phyloP scores from a whole-genome alignment of 148 eudicot genomes.

The Chenopodium suecicum region DNA sequence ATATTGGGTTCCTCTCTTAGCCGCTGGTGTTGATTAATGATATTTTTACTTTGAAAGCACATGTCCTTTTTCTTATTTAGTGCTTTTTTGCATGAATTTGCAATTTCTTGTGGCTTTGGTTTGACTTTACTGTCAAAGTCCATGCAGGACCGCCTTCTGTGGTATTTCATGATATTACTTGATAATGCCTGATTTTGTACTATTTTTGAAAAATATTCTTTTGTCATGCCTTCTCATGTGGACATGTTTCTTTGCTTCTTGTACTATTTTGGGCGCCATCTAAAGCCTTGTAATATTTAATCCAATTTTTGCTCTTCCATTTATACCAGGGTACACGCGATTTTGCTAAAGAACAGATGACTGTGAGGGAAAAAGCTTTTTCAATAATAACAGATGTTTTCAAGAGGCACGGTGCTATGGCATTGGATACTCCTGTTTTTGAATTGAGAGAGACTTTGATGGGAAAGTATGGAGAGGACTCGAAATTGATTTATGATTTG shows the following conservation, averaged over 20 bases:
- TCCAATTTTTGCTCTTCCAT: slow-evolving; percentile 10
- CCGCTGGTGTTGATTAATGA: neutral
- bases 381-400: slow-evolving; percentile 69
- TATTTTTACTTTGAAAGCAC: neutral
- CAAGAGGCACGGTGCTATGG: slow-evolving; percentile 90
- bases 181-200: neutral
- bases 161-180: neutral
- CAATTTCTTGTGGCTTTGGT: neutral
- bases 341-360: slow-evolving; percentile 93
- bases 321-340: slow-evolving; percentile 83
- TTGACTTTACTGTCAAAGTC: neutral
- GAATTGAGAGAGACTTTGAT: slow-evolving; percentile 90
- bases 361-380: slow-evolving; percentile 79
- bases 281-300: neutral
- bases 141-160: neutral
- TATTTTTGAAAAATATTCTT: neutral
- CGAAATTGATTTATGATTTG: slow-evolving; percentile 93
- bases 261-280: neutral
- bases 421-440: slow-evolving; percentile 94
- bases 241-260: neutral
- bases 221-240: neutral
- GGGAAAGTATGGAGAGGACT: slow-evolving; percentile 98
- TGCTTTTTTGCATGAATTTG: neutral
- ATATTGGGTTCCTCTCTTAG: neutral
- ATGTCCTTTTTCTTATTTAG: neutral